phyloP scores from a whole-genome alignment of 192 early-diverging fungal species.

The Coemansia erecta region DNA sequence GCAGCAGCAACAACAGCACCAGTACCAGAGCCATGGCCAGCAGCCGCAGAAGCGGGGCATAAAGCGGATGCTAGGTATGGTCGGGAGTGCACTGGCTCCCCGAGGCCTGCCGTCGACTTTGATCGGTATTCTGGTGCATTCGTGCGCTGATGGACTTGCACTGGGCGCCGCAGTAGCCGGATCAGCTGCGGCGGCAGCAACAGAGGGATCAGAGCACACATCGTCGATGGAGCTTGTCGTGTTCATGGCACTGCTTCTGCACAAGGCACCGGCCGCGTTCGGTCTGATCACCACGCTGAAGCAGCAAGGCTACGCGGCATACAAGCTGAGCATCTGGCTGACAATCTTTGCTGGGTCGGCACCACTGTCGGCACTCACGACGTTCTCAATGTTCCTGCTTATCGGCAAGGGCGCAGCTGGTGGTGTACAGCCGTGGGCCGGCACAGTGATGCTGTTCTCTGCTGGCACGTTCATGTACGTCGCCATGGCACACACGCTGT shows the following conservation, averaged over 20 bases:
- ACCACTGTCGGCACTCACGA: conserved; percentile 74
- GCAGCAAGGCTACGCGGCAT: conserved; percentile 64
- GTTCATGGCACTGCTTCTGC: conserved; percentile 92
- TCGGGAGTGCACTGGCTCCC: conserved; percentile 32
- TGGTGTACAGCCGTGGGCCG: conserved; percentile 77
- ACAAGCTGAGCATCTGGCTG: conserved; percentile 71
- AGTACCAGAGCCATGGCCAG: neutral
- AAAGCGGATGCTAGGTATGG: conserved; percentile 9
- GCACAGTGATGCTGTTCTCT: conserved; percentile 74
- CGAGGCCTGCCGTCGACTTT: conserved; percentile 62
- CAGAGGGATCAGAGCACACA: conserved; percentile 34
- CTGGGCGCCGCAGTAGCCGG: conserved; percentile 81
- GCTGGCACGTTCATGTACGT: conserved; percentile 92
- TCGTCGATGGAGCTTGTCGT: conserved; percentile 68
- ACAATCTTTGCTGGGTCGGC: conserved; percentile 80
- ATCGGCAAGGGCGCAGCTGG: conserved; percentile 29
- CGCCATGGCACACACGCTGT: conserved; percentile 78
- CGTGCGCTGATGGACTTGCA: conserved; percentile 92
- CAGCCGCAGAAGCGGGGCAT: neutral
- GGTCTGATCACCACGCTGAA: conserved; percentile 86
- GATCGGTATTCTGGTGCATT: conserved; percentile 94
- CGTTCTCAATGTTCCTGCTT: conserved; percentile 39
- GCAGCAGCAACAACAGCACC: conserved; percentile 2
- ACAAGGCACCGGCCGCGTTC: conserved; percentile 95
- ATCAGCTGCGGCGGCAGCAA: conserved; percentile 22